Evolutionary conservation across 2,329 filamentous ascomycete species (phyloP), one percentile per base, ranked within the genome.

Genomic region (Pyrenophora graminea): DNA sequence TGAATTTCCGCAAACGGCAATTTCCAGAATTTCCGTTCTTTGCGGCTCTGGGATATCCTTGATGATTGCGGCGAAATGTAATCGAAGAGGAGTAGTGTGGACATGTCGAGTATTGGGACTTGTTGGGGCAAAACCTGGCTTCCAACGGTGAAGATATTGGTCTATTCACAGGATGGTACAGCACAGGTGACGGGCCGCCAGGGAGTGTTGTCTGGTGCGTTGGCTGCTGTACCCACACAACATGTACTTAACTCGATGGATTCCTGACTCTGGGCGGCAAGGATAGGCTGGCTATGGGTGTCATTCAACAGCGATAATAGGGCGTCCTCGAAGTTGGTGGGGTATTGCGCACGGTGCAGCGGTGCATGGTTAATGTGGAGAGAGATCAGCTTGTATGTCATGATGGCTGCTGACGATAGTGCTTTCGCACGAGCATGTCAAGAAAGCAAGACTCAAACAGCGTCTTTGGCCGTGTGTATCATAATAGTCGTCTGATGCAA

Each of bases 151-250:
- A 51, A 6, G 60, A 63, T 44, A 21, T 60, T 30, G 56, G 45
- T 5, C 55, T 60, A 9, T 51, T 50, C 3, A 47, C 59, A 2
- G 57, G 53, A 60, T 7, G 52, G 61, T 8, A 66, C 66, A 1
- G 63, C 67, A n/a, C 63, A 66, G 46, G 58, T 69, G 67, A 67
- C 69, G 54, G 53, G 48, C 6, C 57, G 66, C 3, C 68, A 66
- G 55, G 68, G 66, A 49, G 63, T 62, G 3, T 66, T 66, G 31
- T 53, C 60, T 1, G 56, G 58, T 17, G 63, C 63, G n/a, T 43
- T 67, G 43, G 59, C 59, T 33, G 48, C 56, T 1, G 55, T 55
- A 6, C 55, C 55, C 18, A 62, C 54, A 12, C 55, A 60, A 15
- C 63, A 65, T 31, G 61, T 71, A 17, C 60, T 67, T 10, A 53